Evolutionary conservation across 2,329 filamentous ascomycete species (phyloP), one percentile per base, ranked within the genome.

Genomic region (Penicillium palitans): DNA sequence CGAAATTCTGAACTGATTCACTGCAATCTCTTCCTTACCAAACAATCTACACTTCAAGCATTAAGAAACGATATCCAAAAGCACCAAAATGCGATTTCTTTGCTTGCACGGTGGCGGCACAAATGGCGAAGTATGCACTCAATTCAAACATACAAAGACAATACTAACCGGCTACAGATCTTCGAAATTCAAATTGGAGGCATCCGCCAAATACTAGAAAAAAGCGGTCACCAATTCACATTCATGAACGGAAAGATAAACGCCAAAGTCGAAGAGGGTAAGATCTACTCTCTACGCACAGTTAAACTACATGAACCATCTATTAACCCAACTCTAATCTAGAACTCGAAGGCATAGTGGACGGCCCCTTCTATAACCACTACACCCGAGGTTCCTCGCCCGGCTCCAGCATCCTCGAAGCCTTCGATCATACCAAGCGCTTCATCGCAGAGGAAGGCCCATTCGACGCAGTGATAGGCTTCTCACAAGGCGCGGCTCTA

Each of bases 101-200:
- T 73, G 71, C 66, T 59, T 73, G 17, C 71, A 73, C 47, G 70
- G 70, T 41, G 66, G 65, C 4, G 66, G 69, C 47, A 73, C 71
- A 51, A 72, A 69, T 57, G 61, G 60, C 40, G 70, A 73, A 60
- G 71, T 72, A 69, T 39, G 61, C 55, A 31, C 4, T 21, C 19
- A 40, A 29, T 41, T 7, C 33, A 9, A 8, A 45, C 7, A 33
- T 40, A 6, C 33, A 17, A 3, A 19, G 21, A 41, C 44, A 45
- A 13, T 45, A 5, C 54, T 57, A 31, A 56, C 33, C 9, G 17
- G 15, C 1, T 6, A n/a, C 10, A 73, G 71, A 73, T 73, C 48
- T 72, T 73, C 56, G 68, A 71, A 55, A 70, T 73, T 57, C 71
- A 73, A 66, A 68, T 66, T 19, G 71, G 71, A 39, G 71, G 71